phyloP scores from a whole-genome alignment of 805 yeast species.

The Saccharomycopsis malanga region DNA sequence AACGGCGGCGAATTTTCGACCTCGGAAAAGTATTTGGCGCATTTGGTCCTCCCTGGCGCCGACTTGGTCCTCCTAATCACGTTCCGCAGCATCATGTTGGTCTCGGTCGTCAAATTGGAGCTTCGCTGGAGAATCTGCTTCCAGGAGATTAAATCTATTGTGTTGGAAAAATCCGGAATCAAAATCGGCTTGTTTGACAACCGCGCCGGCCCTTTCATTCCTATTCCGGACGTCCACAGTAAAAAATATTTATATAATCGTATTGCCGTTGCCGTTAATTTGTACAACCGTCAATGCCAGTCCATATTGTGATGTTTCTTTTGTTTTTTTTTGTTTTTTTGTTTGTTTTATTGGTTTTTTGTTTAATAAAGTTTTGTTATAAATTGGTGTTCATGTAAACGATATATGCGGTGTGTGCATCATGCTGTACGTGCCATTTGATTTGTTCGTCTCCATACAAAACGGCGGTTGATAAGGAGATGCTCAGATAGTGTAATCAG shows the following conservation, averaged over 20 bases:
- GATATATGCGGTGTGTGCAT: too few species aligned
- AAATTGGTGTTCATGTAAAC: background rate
- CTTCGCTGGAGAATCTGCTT: conserved; percentile 69
- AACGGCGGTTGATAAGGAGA: too few species aligned
- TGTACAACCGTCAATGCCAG: conserved; percentile 66
- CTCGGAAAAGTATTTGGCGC: conserved; percentile 76
- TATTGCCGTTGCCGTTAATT: conserved; percentile 75
- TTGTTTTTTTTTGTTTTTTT: conserved; percentile 3
- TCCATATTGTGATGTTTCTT: conserved; percentile 30
- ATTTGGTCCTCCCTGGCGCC: conserved; percentile 73
- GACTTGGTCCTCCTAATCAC: conserved; percentile 75
- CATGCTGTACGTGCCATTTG: too few species aligned
- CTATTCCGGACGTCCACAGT: conserved; percentile 61
- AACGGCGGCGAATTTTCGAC: conserved; percentile 67
- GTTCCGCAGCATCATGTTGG: conserved; percentile 57
- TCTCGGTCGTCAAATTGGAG: conserved; percentile 52
- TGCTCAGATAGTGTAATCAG: too few species aligned
- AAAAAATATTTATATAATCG: conserved; percentile 60
- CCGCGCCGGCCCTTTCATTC: conserved; percentile 66
- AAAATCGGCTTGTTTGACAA: conserved; percentile 52
- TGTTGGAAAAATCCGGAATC: conserved; percentile 75
- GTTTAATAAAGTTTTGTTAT: background rate
- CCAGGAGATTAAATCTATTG: conserved; percentile 58
- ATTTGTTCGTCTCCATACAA: too few species aligned
- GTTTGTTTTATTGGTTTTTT: background rate